Evolutionary conservation across 2,329 filamentous ascomycete genomes (phyloP).

Genomic region (Microdochium nivale): DNA sequence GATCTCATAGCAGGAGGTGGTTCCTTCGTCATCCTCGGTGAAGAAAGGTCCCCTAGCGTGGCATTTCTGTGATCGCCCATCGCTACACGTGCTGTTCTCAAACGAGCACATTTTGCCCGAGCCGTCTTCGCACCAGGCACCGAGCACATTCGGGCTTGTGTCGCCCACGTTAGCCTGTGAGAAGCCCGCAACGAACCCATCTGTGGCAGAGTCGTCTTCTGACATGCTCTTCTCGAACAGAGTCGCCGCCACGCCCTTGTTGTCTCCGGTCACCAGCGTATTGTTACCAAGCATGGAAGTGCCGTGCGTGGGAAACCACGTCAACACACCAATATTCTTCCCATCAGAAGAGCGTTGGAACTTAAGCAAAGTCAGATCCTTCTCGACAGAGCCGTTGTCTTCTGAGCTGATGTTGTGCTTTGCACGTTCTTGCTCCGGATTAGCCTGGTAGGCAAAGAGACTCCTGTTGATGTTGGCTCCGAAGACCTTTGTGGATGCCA

Average conservation of each 20-base stretch:
- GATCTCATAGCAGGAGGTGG: conserved; percentile 68
- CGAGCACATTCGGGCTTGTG: conserved; percentile 79
- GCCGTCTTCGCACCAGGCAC: conserved; percentile 84
- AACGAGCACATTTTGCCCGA: conserved; percentile 63
- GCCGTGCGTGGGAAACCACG: conserved; percentile 88
- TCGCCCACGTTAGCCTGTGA: conserved; percentile 89
- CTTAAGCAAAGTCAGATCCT: conserved; percentile 68
- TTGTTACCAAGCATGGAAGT: conserved; percentile 90
- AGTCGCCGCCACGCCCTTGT: conserved; percentile 87
- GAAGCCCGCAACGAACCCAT: conserved; percentile 80
- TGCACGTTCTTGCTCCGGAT: conserved; percentile 66
- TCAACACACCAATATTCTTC: conserved; percentile 72
- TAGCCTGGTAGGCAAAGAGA: conserved; percentile 78
- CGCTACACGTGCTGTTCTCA: conserved; percentile 74
- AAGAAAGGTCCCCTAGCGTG: conserved; percentile 68
- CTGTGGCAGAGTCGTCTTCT: conserved; percentile 43
- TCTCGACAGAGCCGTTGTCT: conserved; percentile 52
- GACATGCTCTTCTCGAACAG: conserved; percentile 67
- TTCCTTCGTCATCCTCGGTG: conserved; percentile 58
- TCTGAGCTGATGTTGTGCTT: conserved; percentile 50
- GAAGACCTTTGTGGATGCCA: conserved; percentile 60
- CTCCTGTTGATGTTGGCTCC: conserved; percentile 86
- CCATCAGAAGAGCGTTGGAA: conserved; percentile 67
- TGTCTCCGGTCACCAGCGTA: conserved; percentile 85
- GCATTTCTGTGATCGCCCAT: conserved; percentile 61